Evolutionary conservation across 2,329 filamentous ascomycete genomes (phyloP).

Genomic region (Penicillium sp.): DNA sequence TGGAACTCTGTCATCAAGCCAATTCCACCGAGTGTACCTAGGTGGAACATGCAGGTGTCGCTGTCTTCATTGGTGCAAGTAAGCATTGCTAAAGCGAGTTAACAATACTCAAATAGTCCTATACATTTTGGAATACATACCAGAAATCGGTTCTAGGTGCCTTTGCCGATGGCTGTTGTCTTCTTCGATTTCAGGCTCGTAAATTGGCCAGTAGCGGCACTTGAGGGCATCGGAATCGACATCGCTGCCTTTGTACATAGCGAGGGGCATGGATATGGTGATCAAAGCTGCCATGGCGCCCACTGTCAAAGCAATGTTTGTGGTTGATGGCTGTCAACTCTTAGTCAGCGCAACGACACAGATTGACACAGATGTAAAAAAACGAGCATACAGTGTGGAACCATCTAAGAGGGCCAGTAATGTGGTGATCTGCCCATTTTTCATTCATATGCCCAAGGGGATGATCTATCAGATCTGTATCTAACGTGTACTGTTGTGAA

Average conservation of each 20-base stretch:
- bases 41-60: slow-evolving; percentile 26
- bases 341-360: slow-evolving; percentile 7
- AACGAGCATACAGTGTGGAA: slow-evolving; percentile 28
- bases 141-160: slow-evolving; percentile 37
- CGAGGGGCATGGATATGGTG: slow-evolving; percentile 22
- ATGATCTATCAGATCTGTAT: slow-evolving; percentile 18
- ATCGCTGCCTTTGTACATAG: slow-evolving; percentile 16
- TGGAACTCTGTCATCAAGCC: slow-evolving; percentile 19
- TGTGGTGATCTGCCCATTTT: slow-evolving; percentile 16
- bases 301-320: slow-evolving; percentile 23
- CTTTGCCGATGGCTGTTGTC: slow-evolving; percentile 10
- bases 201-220: slow-evolving; percentile 24
- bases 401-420: slow-evolving; percentile 37
- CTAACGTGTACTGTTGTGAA: slow-evolving; percentile 5
- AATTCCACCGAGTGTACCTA: slow-evolving; percentile 33
- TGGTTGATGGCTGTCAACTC: slow-evolving; percentile 21
- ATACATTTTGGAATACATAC: slow-evolving; percentile 20
- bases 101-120: slow-evolving; percentile 5
- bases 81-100: slow-evolving; percentile 28
- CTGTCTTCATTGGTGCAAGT: slow-evolving; percentile 12
- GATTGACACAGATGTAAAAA: neutral
- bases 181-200: slow-evolving; percentile 12
- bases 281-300: slow-evolving; percentile 28
- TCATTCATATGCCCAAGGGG: neutral
- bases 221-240: slow-evolving; percentile 5